Percentiles rank a stretch among this genome's conserved stretches.
Evolutionary conservation across 306 rosid species (phyloP).

Genomic region (Castanea sativa): DNA sequence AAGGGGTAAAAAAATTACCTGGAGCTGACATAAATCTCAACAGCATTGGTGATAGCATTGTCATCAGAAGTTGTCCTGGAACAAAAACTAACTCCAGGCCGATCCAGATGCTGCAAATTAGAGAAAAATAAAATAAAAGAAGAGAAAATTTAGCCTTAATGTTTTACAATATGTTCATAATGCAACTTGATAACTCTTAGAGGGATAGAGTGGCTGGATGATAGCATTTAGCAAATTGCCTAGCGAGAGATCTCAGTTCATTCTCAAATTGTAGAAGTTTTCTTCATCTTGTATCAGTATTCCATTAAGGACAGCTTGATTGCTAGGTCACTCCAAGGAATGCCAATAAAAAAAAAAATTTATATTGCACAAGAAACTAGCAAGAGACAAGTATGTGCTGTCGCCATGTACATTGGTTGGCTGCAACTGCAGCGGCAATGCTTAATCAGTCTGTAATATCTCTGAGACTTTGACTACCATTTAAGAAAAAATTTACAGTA

Average conservation of each 20-base stretch:
- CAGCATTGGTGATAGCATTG: neutral
- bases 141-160: neutral
- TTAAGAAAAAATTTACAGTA: neutral
- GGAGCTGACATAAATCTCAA: slow-evolving; percentile 25
- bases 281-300: neutral
- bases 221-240: neutral
- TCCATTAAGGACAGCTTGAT: neutral
- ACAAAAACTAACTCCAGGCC: slow-evolving; percentile 42
- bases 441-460: neutral
- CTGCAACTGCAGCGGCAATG: neutral
- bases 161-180: neutral
- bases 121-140: neutral
- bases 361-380: neutral
- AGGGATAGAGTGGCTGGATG: neutral
- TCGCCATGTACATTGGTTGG: neutral
- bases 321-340: neutral
- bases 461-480: neutral
- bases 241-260: neutral
- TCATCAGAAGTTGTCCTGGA: neutral
- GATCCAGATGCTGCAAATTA: slow-evolving; percentile 72
- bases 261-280: neutral
- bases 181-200: neutral
- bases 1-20: slow-evolving; percentile 41
- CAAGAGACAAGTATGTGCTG: neutral
- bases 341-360: neutral